Percentiles rank a stretch among this genome's conserved stretches.
These are phyloP conservation scores for Pleurotus sapidus DNA, from an alignment of 768 basidiomycete genomes.

Conservation along the genomic window DNA sequence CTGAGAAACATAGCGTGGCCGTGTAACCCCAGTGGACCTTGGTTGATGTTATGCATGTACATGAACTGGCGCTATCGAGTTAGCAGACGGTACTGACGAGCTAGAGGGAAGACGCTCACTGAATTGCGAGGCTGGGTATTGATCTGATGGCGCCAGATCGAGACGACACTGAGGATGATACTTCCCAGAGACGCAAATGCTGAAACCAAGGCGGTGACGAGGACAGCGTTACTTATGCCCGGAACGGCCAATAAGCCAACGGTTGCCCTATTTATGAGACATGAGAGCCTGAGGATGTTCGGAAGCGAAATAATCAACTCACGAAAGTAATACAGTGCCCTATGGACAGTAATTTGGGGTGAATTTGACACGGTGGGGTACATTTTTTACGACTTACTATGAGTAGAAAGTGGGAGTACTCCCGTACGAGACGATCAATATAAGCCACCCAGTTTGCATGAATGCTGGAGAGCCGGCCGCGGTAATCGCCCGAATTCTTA, in stretches of 20 bases:
- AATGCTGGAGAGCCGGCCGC: slow-evolving; percentile 43
- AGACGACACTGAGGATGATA: slow-evolving; percentile 53
- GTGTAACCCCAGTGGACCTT: slow-evolving; percentile 39
- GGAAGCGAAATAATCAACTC: slow-evolving; percentile 12
- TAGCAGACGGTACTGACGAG: neutral
- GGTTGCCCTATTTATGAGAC: slow-evolving; percentile 35
- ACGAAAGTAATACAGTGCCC: slow-evolving; percentile 49
- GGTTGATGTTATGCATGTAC: slow-evolving; percentile 51
- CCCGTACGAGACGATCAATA: slow-evolving; percentile 45
- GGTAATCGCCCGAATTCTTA: slow-evolving; percentile 46
- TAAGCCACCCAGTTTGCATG: slow-evolving; percentile 48
- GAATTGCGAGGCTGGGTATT: slow-evolving; percentile 42
- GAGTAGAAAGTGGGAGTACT: slow-evolving; percentile 55
- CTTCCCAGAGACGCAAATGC: slow-evolving; percentile 50
- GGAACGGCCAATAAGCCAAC: slow-evolving; percentile 46
- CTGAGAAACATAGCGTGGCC: slow-evolving; percentile 50
- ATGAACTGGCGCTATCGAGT: slow-evolving; percentile 33
- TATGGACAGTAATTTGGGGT: neutral
- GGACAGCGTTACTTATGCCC: slow-evolving; percentile 30
- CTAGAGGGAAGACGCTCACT: slow-evolving; percentile 20
- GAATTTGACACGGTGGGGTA: neutral
- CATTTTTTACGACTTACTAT: slow-evolving; percentile 34
- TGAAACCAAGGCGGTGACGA: slow-evolving; percentile 39
- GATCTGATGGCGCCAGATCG: slow-evolving; percentile 53
- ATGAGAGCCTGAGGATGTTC: neutral